phyloP scores from a whole-genome alignment of 78 protist species.

The Dictyostelium citrinum region DNA sequence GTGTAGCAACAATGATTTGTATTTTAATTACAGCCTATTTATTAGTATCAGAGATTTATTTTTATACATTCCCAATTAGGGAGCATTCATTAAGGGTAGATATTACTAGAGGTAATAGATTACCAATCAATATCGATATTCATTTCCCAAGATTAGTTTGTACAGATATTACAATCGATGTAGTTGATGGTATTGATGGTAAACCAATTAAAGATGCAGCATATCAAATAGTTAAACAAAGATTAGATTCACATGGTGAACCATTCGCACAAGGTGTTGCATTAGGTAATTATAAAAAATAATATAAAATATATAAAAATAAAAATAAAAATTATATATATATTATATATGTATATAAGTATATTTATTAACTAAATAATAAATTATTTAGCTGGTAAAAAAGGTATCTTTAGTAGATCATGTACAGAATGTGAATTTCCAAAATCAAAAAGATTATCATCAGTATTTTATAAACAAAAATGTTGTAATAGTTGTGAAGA shows the following conservation, averaged over 20 bases:
- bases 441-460: not conserved
- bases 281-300: not conserved
- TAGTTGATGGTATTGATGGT: conserved; percentile 66
- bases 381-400: conserved; percentile 12
- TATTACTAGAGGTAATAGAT: conserved; percentile 38
- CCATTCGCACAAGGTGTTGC: conserved; percentile 30
- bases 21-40: conserved; percentile 12
- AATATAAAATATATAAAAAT: not conserved
- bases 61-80: conserved; percentile 52
- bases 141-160: conserved; percentile 51
- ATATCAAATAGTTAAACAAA: conserved; percentile 37
- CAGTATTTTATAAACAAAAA: conserved; percentile 14
- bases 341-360: too few relatives aligned
- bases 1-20: conserved; percentile 29
- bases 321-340: not conserved
- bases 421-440: conserved; percentile 20
- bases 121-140: conserved; percentile 48
- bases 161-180: conserved; percentile 50
- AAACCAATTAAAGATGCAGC: conserved; percentile 63
- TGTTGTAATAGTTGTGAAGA: conserved; percentile 59
- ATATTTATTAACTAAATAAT: too few relatives aligned
- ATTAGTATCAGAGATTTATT: conserved; percentile 46
- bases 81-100: conserved; percentile 60
- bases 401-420: conserved; percentile 18
- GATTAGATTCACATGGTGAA: conserved; percentile 18